phyloP scores from a whole-genome alignment of 1,284 basidiomycete species.

The Trichosporon coremiiforme region DNA sequence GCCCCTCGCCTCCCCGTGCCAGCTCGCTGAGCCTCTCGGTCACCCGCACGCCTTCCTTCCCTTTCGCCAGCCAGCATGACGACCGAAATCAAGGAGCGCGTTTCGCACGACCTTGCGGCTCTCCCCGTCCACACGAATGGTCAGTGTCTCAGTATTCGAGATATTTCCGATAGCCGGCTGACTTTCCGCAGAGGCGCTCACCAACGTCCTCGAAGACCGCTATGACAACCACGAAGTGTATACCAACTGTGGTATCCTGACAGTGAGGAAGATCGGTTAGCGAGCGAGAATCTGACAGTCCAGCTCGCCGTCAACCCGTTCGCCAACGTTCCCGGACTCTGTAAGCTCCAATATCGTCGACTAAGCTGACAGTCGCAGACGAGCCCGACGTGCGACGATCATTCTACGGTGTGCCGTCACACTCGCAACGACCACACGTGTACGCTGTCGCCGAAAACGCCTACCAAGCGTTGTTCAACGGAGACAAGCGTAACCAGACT shows the following conservation, averaged over 20 bases:
- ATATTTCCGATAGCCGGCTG: neutral
- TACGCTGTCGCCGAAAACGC: slow-evolving; percentile 31
- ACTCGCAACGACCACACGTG: slow-evolving; percentile 29
- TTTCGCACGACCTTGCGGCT: slow-evolving; percentile 14
- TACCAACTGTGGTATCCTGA: slow-evolving; percentile 29
- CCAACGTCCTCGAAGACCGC: slow-evolving; percentile 26
- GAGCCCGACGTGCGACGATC: slow-evolving; percentile 21
- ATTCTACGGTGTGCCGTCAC: slow-evolving; percentile 26
- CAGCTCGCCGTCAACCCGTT: slow-evolving; percentile 32
- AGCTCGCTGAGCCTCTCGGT: slow-evolving; percentile 6
- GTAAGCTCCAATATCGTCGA: slow-evolving; percentile 7
- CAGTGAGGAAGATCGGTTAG: slow-evolving; percentile 10
- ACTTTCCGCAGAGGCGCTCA: slow-evolving; percentile 26
- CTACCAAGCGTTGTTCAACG: slow-evolving; percentile 25
- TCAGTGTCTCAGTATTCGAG: slow-evolving; percentile 10
- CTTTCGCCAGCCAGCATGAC: neutral
- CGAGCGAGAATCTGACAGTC: neutral
- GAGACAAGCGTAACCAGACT: slow-evolving; percentile 26
- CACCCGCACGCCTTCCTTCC: neutral
- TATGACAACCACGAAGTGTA: slow-evolving; percentile 27
- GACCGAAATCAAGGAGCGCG: slow-evolving; percentile 14
- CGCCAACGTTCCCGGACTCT: slow-evolving; percentile 26
- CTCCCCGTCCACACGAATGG: slow-evolving; percentile 15
- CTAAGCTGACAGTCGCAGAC: slow-evolving; percentile 20
- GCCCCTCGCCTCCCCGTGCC: neutral